phyloP scores from a whole-genome alignment of 2,329 filamentous ascomycete species.

The Juglanconis oblonga region DNA sequence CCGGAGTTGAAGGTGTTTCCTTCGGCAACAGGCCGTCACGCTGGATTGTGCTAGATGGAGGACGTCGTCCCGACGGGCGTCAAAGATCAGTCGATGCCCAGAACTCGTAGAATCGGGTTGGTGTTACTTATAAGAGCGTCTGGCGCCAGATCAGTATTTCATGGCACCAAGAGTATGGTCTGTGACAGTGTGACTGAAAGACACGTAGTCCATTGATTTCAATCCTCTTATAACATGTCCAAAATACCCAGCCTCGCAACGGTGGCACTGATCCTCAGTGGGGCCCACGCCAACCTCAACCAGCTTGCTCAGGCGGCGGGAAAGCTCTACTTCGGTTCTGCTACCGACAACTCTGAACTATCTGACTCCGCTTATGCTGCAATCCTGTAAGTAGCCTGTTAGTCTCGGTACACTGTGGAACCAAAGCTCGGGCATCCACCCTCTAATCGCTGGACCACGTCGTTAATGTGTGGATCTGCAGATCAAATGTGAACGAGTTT shows the following conservation, averaged over 20 bases:
- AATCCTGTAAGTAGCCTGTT: constrained; percentile 37
- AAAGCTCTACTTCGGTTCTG: constrained; percentile 58
- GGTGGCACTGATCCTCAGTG: not conserved
- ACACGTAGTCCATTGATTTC: not conserved
- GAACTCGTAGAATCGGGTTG: too few relatives aligned
- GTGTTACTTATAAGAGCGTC: not conserved
- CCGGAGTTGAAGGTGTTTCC: not conserved
- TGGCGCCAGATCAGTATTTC: not conserved
- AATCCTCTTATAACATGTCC: not conserved
- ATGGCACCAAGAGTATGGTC: not conserved
- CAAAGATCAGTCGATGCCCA: too few relatives aligned
- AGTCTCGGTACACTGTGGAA: not conserved
- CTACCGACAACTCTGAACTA: constrained; percentile 57
- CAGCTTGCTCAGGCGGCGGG: constrained; percentile 17
- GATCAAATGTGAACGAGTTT: constrained; percentile 53
- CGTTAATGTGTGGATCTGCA: not conserved
- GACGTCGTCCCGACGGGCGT: not conserved
- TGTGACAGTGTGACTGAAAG: not conserved
- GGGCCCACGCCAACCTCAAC: constrained; percentile 15
- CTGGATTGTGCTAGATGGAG: not conserved
- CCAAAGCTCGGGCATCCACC: too few relatives aligned
- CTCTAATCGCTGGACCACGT: too few relatives aligned
- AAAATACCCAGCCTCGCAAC: not conserved
- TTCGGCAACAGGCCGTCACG: not conserved
- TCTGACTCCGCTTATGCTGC: constrained; percentile 52